Evolutionary conservation across 2,329 filamentous ascomycete species (phyloP), one percentile per base, ranked within the genome.

Genomic region (Hirsutella rhossiliensis): DNA sequence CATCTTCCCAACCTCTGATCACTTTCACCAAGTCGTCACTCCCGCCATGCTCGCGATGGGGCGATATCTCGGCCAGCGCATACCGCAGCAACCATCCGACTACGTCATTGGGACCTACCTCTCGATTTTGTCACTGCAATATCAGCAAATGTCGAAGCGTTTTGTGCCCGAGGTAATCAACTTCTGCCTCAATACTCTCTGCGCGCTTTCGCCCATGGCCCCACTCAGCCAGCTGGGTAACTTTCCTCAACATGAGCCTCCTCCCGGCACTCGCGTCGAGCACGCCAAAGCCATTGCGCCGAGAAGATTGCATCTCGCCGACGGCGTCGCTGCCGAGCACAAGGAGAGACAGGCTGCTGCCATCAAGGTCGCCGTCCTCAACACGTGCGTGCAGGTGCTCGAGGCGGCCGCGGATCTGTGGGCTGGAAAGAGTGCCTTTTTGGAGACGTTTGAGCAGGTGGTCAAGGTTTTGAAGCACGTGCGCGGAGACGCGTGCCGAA

Each of bases 1-100:
- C 2, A 84, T 94, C 43, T 98, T 94, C 56, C 89, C 92, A 5
- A 95, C 92, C 0, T 96, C 89, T 0, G 92, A 98, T 63, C 89
- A 97, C 64, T 98, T 97, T 63, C 92, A 98, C 56, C 84, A 92
- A 54, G 87, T 97, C 31, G 84, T 87, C 36, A 98, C 92, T 2
- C 92, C 92, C 2, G 84, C 90, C 1, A 84, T 87, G 63, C 77
- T 96, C 5, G 76, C 82, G n/a, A 86, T 97, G 62, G 77, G 76
- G 12, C 79, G 87, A 44, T 96, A 85, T 63, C 73, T 98, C 23
- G 87, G 84, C 1, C 80, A 95, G 53, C 87, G 80, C 45, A 72
- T 82, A 0, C 80, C 87, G 0, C 70, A 76, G 38, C 70, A 67
- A 8, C 62, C 87, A 4, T 65, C 72, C 8, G 84, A 92, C 52